Evolutionary conservation across 2,329 filamentous ascomycete genomes (phyloP).

Genomic region (Verticillium longisporum): DNA sequence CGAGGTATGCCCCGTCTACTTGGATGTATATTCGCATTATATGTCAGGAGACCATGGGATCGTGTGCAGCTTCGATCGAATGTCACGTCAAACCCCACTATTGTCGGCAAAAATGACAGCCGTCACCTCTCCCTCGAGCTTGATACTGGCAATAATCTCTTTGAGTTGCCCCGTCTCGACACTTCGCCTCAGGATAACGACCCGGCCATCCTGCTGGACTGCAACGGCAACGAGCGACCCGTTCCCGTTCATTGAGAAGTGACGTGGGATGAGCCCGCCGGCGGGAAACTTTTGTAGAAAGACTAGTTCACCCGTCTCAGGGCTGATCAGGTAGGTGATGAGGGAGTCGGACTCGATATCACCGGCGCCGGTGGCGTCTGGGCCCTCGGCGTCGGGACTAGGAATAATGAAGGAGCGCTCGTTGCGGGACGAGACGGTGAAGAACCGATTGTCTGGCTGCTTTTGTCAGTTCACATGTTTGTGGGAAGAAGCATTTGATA

Average conservation of each 20-base stretch:
- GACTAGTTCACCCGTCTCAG: constrained; percentile 44
- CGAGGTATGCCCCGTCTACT: too few species aligned
- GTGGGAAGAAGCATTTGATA: not conserved
- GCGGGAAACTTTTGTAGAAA: constrained; percentile 53
- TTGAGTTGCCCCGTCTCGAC: constrained; percentile 49
- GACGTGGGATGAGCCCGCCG: constrained; percentile 59
- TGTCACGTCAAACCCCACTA: constrained; percentile 6
- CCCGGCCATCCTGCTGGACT: constrained; percentile 52
- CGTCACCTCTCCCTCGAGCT: constrained; percentile 37
- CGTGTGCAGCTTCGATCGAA: not conserved
- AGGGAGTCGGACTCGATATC: constrained; percentile 55
- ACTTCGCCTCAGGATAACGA: constrained; percentile 57
- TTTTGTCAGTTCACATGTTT: not conserved
- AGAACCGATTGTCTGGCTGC: constrained; percentile 52
- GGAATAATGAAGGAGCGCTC: constrained; percentile 46
- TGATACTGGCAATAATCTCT: constrained; percentile 32
- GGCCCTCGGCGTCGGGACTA: constrained; percentile 30
- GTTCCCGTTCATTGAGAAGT: constrained; percentile 59
- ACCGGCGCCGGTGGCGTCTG: constrained; percentile 11
- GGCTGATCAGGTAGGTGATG: constrained; percentile 52
- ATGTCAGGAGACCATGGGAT: not conserved
- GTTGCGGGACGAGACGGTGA: constrained; percentile 63
- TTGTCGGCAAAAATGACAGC: constrained; percentile 40
- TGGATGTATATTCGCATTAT: too few species aligned
- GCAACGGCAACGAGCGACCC: constrained; percentile 60